Conservation (phyloP, 2,329 filamentous ascomycete species). For the Trichophyton benhamiae region DNA sequence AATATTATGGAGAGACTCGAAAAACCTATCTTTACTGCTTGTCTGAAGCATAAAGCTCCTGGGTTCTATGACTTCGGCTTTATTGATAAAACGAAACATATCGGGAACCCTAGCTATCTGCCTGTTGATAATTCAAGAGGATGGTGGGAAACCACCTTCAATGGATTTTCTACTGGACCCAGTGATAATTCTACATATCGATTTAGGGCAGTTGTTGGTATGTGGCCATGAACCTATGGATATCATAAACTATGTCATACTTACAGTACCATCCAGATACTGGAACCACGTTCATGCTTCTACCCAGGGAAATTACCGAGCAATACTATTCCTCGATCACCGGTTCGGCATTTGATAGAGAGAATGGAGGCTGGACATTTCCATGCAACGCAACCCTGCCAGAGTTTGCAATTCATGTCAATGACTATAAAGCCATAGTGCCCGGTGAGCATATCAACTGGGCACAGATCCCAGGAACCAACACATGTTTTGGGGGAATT, state of each 20-base stretch:
- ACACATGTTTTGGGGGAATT: conserved; percentile 47
- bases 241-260: not conserved
- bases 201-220: not conserved
- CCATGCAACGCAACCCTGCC: conserved; percentile 45
- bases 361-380: conserved; percentile 42
- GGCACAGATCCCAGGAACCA: conserved; percentile 35
- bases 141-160: conserved; percentile 56
- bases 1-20: conserved; percentile 50
- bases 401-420: conserved; percentile 43
- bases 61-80: conserved; percentile 64
- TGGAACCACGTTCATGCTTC: conserved; percentile 53
- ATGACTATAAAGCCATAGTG: conserved; percentile 39
- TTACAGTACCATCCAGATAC: conserved; percentile 39
- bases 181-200: conserved; percentile 10
- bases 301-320: conserved; percentile 42
- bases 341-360: conserved; percentile 35
- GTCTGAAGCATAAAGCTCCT: conserved; percentile 47
- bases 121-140: conserved; percentile 49
- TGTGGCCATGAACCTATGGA: not conserved
- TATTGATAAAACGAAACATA: conserved; percentile 53
- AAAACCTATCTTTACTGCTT: conserved; percentile 57
- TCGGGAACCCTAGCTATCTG: conserved; percentile 49
- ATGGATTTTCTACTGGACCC: conserved; percentile 43
- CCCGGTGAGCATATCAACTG: conserved; percentile 42
- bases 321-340: conserved; percentile 49